Conservation (phyloP, 805 yeast genomes). For the Wickerhamomyces chaumierensis region DNA sequence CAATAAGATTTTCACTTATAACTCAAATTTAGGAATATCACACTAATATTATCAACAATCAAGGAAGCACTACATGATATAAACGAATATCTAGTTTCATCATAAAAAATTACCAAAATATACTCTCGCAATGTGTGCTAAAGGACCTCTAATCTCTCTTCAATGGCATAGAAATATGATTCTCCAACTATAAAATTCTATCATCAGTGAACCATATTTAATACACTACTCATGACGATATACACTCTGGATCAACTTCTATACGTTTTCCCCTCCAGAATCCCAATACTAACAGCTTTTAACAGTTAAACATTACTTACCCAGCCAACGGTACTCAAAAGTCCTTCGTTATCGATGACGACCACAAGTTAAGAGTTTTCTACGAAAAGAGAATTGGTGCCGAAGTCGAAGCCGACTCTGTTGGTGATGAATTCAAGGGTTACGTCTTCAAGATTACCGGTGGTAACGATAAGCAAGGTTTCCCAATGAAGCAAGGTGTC, state of each 20-base stretch:
- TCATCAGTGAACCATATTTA: no score
- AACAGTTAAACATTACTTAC: conserved; percentile 85
- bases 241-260: conserved; percentile 86
- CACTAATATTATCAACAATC: no score
- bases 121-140: no score
- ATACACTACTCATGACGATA: not conserved
- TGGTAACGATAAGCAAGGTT: conserved; percentile 99
- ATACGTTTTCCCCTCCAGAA: conserved; percentile 86
- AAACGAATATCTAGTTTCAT: no score
- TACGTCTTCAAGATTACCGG: conserved; percentile 98
- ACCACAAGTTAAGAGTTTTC: conserved; percentile 95
- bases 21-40: no score
- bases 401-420: conserved; percentile 97
- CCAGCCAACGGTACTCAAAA: conserved; percentile 99
- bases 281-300: not conserved
- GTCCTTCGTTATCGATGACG: conserved; percentile 96
- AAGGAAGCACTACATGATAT: no score
- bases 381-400: conserved; percentile 99
- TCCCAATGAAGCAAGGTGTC: conserved; percentile 99
- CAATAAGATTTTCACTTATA: not conserved
- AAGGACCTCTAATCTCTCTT: no score
- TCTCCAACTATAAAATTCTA: no score
- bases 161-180: no score
- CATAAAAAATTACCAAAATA: no score
- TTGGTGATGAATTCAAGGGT: conserved; percentile 98